Conservation (phyloP, 768 basidiomycete genomes). For the Cytidiella melzeri region DNA sequence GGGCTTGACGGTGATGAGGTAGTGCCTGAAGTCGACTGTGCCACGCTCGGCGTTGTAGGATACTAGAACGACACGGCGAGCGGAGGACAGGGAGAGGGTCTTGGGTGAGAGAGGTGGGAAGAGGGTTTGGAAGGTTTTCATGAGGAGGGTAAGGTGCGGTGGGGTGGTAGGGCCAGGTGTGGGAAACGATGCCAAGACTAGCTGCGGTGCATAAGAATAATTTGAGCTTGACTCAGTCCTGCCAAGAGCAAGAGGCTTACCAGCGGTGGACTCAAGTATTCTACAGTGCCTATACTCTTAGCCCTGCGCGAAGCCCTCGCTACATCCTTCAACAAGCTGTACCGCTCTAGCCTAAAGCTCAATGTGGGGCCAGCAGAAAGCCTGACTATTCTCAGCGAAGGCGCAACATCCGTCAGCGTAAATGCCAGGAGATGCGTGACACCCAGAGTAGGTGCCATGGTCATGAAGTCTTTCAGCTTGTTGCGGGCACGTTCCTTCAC, state of each 20-base stretch:
- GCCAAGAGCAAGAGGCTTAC: conserved; percentile 38
- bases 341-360: conserved; percentile 88
- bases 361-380: conserved; percentile 89
- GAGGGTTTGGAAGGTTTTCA: conserved; percentile 94
- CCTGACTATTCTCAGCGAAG: conserved; percentile 81
- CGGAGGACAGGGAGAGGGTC: conserved; percentile 75
- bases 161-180: conserved; percentile 68
- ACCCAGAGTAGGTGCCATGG: conserved; percentile 83
- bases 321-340: conserved; percentile 86
- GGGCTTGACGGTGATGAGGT: conserved; percentile 90
- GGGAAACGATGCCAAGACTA: conserved; percentile 87
- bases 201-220: conserved; percentile 37
- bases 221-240: neutral
- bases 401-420: conserved; percentile 79
- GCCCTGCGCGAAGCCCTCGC: conserved; percentile 58
- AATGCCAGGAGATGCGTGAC: conserved; percentile 93
- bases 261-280: conserved; percentile 88
- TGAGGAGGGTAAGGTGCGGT: conserved; percentile 81
- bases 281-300: conserved; percentile 67
- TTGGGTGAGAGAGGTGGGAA: conserved; percentile 91
- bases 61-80: conserved; percentile 89
- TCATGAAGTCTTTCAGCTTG: conserved; percentile 90
- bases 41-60: conserved; percentile 83
- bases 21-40: conserved; percentile 91
- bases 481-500: conserved; percentile 82